phyloP scores from a whole-genome alignment of 2,329 filamentous ascomycete genomes.

The Nemania sp. region DNA sequence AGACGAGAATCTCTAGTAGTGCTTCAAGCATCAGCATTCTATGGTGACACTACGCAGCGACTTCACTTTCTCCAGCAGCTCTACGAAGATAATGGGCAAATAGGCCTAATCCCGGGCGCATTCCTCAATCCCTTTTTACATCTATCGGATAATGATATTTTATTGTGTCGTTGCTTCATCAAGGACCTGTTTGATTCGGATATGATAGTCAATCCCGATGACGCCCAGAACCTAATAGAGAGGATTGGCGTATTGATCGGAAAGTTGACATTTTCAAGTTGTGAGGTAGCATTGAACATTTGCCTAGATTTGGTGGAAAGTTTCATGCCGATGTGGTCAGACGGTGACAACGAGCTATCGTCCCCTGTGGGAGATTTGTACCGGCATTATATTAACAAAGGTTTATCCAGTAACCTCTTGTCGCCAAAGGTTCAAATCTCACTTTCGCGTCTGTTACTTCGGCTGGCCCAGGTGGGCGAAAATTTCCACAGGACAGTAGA shows the following conservation, averaged over 20 bases:
- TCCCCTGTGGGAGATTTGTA: conserved; percentile 76
- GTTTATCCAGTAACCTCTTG: conserved; percentile 68
- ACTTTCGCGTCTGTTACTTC: conserved; percentile 70
- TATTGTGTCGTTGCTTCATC: conserved; percentile 55
- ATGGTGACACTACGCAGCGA: conserved; percentile 50
- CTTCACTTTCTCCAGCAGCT: conserved; percentile 51
- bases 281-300: conserved; percentile 70
- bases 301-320: conserved; percentile 70
- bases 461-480: conserved; percentile 67
- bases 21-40: conserved; percentile 51
- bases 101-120: conserved; percentile 52
- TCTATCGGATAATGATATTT: conserved; percentile 56
- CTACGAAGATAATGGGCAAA: conserved; percentile 47
- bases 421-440: conserved; percentile 70
- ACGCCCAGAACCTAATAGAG: conserved; percentile 53
- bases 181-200: conserved; percentile 58
- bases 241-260: conserved; percentile 56
- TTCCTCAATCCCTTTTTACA: conserved; percentile 56
- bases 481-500: conserved; percentile 65
- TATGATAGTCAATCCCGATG: conserved; percentile 51
- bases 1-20: conserved; percentile 49
- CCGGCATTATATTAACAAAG: conserved; percentile 70
- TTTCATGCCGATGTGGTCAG: conserved; percentile 65
- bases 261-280: conserved; percentile 67
- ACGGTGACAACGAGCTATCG: conserved; percentile 61